Evolutionary conservation across 345 rosid genomes (phyloP).

Genomic region (Eucalyptus fibrosa): DNA sequence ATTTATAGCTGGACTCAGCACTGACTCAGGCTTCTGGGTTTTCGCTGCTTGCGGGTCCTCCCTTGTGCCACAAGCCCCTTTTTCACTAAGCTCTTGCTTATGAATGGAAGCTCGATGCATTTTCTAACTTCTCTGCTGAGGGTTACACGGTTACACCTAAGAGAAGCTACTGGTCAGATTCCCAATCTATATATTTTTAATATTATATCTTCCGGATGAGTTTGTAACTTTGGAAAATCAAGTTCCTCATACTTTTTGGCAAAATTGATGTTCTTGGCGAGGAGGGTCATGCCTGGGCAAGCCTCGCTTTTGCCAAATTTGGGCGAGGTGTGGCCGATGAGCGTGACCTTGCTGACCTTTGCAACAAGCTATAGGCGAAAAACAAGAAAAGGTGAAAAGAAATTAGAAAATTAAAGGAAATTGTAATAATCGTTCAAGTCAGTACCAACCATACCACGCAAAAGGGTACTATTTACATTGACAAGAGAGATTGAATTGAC

Average conservation of each 20-base stretch:
- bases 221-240: not conserved
- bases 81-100: not conserved
- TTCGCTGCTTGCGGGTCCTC: not conserved
- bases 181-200: not conserved
- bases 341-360: not conserved
- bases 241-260: not conserved
- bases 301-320: not conserved
- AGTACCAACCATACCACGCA: accelerated
- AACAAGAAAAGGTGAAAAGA: too few species aligned
- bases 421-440: too few species aligned
- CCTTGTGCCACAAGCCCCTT: not conserved
- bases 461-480: too few species aligned
- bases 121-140: not conserved
- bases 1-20: not conserved
- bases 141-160: not conserved
- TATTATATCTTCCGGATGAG: not conserved
- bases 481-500: too few species aligned
- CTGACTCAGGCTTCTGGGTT: not conserved
- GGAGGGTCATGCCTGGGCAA: not conserved
- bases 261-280: not conserved
- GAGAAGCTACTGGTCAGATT: not conserved
- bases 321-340: not conserved
- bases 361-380: not conserved
- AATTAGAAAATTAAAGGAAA: too few species aligned
- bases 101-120: not conserved